A percentile compares a stretch with the other conserved stretches of the same genome.
These are phyloP conservation scores for Coemansia sp. DNA, from an alignment of 371 early-diverging fungal genomes.

Conservation along the genomic window DNA sequence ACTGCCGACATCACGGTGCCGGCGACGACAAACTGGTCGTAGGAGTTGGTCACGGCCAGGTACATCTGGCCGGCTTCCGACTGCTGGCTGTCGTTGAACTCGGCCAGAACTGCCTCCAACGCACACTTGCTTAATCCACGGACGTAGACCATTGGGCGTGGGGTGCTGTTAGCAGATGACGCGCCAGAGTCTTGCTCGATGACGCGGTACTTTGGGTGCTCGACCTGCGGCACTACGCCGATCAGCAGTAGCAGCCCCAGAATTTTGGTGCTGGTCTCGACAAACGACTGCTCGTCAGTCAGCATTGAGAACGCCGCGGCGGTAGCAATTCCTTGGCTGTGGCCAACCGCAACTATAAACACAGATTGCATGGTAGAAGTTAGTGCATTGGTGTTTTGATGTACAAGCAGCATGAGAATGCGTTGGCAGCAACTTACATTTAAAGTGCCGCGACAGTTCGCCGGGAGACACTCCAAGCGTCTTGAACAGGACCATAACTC, in stretches of 20 bases:
- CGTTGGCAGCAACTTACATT: slow-evolving; percentile 51
- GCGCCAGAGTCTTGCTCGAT: background rate
- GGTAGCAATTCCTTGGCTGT: slow-evolving; percentile 88
- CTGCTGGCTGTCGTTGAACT: slow-evolving; percentile 13
- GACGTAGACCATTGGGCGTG: slow-evolving; percentile 12
- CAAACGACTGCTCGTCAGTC: slow-evolving; percentile 76
- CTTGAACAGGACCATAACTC: slow-evolving; percentile 62
- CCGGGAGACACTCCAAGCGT: slow-evolving; percentile 55
- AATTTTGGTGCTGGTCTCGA: slow-evolving; percentile 77
- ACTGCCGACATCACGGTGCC: slow-evolving; percentile 3
- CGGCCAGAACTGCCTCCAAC: background rate
- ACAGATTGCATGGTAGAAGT: slow-evolving; percentile 13
- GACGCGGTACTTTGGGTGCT: slow-evolving; percentile 20
- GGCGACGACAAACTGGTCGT: slow-evolving; percentile 32
- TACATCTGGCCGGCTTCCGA: slow-evolving; percentile 47
- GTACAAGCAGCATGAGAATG: slow-evolving; percentile 11
- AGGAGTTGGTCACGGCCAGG: slow-evolving; percentile 77
- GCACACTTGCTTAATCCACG: background rate
- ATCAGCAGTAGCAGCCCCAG: slow-evolving; percentile 46
- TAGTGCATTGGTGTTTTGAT: background rate
- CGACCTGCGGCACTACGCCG: slow-evolving; percentile 20
- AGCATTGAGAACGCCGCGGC: slow-evolving; percentile 84
- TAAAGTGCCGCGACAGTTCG: slow-evolving; percentile 51
- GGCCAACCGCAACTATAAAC: slow-evolving; percentile 67
- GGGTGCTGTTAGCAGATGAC: slow-evolving; percentile 26